phyloP scores from a whole-genome alignment of 495 filamentous ascomycete species.

The Pyronema domesticum region DNA sequence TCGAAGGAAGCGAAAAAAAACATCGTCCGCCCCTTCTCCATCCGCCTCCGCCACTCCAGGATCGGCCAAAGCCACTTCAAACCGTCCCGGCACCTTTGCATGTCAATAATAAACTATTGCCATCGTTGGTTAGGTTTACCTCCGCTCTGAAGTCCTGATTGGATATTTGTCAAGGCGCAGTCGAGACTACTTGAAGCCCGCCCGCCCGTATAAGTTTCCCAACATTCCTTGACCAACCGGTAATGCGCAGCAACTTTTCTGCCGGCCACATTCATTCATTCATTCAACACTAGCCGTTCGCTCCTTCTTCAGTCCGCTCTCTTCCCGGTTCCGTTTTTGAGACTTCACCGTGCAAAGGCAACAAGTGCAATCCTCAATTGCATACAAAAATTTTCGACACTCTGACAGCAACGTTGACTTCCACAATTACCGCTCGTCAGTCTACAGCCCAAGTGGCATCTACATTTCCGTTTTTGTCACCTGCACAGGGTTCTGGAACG shows the following conservation, averaged over 20 bases:
- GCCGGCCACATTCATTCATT: constrained; percentile 9
- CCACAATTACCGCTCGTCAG: constrained; percentile 16
- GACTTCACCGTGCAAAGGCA: no score
- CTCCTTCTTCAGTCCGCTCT: constrained; percentile 7
- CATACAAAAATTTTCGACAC: constrained; percentile 14
- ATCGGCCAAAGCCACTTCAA: constrained; percentile 8
- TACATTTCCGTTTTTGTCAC: constrained; percentile 15
- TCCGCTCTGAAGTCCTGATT: not conserved
- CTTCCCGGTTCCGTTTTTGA: not conserved
- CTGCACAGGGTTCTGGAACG: constrained; percentile 18
- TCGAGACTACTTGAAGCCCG: constrained; percentile 1
- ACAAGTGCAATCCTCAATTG: constrained; percentile 4
- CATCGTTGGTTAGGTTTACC: not conserved
- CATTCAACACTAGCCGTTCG: not conserved
- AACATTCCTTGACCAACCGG: constrained; percentile 17
- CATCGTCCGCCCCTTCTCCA: constrained; percentile 5
- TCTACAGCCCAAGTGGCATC: constrained; percentile 19
- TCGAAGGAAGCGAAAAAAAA: constrained; percentile 9
- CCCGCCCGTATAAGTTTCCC: constrained; percentile 23
- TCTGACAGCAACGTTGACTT: constrained; percentile 22
- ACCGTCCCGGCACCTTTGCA: not conserved
- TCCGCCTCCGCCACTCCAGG: not conserved
- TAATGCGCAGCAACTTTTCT: constrained; percentile 4
- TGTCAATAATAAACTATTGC: constrained; percentile 10
- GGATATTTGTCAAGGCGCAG: not conserved